These are phyloP conservation scores for Clitoria ternatea DNA, from an alignment of 306 rosid genomes.

Conservation along the genomic window DNA sequence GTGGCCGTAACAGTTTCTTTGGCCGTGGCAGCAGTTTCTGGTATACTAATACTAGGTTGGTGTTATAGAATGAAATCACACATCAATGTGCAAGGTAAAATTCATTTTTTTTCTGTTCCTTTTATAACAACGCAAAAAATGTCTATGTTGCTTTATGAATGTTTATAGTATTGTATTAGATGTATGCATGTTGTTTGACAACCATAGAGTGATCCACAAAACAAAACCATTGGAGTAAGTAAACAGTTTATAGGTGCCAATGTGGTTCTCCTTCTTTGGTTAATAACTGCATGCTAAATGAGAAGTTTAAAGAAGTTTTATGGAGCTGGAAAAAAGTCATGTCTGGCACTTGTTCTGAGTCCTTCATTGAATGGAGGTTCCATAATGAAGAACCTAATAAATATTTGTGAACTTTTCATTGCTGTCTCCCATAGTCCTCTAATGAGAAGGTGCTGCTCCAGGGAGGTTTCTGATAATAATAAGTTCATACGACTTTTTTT, in stretches of 20 bases:
- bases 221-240: background rate
- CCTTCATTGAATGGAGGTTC: background rate
- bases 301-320: background rate
- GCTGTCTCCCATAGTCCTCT: too few relatives aligned
- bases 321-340: background rate
- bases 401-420: too few relatives aligned
- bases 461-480: too few relatives aligned
- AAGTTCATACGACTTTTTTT: too few relatives aligned
- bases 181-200: background rate
- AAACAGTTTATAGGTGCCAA: background rate
- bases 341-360: background rate
- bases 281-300: background rate
- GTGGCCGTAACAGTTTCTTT: slow-evolving; percentile 21
- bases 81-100: slow-evolving; percentile 18
- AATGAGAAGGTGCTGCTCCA: too few relatives aligned
- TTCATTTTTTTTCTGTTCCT: background rate
- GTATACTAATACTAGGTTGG: slow-evolving; percentile 21
- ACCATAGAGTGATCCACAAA: background rate
- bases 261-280: slow-evolving; percentile 1
- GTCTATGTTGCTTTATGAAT: background rate
- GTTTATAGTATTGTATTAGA: background rate
- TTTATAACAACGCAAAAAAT: background rate
- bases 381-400: too few relatives aligned
- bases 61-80: slow-evolving; percentile 16
- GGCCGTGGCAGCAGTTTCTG: background rate